Conservation (phyloP, 2,329 filamentous ascomycete genomes). For the Colletotrichum tanaceti region DNA sequence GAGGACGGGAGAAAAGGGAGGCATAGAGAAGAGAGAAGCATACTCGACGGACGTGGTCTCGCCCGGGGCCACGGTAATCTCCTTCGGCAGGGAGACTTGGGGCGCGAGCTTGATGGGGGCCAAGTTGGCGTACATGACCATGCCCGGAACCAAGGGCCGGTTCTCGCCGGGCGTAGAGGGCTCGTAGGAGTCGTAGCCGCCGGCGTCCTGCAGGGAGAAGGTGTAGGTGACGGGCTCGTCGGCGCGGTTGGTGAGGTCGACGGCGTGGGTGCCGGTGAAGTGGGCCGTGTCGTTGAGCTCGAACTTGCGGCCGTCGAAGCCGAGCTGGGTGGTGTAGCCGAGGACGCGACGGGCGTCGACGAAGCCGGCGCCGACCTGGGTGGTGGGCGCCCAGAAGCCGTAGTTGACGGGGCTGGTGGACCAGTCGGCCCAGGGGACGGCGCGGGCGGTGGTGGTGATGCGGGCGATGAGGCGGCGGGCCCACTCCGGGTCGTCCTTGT, state of each 20-base stretch:
- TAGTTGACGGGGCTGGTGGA: conserved; percentile 43
- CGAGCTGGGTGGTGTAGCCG: conserved; percentile 51
- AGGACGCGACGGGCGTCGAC: conserved; percentile 56
- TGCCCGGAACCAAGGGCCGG: not conserved
- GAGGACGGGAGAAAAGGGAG: no score
- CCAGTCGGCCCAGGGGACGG: conserved; percentile 47
- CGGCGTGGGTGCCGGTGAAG: conserved; percentile 46
- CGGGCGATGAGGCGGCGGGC: conserved; percentile 46
- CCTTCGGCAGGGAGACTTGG: conserved; percentile 36
- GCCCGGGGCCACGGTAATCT: conserved; percentile 42
- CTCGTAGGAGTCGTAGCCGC: conserved; percentile 50
- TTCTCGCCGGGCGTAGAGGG: conserved; percentile 30
- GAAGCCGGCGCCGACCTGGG: conserved; percentile 55
- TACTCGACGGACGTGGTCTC: conserved; percentile 28
- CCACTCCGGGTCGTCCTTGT: conserved; percentile 48
- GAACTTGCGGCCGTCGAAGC: conserved; percentile 49
- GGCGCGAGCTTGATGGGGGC: conserved; percentile 36
- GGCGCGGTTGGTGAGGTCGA: conserved; percentile 52
- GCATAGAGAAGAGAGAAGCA: no score
- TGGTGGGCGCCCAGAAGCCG: conserved; percentile 47
- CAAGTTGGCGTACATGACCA: conserved; percentile 31
- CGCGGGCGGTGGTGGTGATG: conserved; percentile 50
- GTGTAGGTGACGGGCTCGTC: conserved; percentile 49
- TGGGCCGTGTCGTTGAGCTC: conserved; percentile 58
- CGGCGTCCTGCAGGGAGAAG: conserved; percentile 46